phyloP scores from a whole-genome alignment of 805 yeast species.

The Nakazawaea anatomiae region DNA sequence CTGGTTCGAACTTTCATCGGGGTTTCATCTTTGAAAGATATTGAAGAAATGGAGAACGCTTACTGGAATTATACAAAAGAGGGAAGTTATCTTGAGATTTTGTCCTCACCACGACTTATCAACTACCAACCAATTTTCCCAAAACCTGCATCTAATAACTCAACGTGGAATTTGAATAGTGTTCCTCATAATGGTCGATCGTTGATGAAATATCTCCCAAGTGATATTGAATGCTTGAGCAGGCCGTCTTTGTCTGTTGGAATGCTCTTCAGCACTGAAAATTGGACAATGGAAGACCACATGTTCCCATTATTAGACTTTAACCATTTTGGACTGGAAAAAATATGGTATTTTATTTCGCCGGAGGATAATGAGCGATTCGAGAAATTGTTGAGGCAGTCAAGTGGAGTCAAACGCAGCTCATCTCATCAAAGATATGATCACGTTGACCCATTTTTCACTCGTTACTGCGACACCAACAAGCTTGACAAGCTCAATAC shows the following conservation, averaged over 20 bases:
- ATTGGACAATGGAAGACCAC: conserved; percentile 61
- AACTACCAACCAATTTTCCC: neutral
- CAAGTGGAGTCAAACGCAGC: neutral
- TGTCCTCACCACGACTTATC: neutral
- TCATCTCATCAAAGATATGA: neutral
- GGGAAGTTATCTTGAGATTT: neutral
- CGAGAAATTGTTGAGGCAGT: conserved; percentile 32
- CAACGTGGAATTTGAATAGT: conserved; percentile 54
- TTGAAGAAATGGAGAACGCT: neutral
- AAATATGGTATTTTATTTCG: conserved; percentile 59
- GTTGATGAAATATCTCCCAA: conserved; percentile 36
- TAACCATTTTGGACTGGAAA: conserved; percentile 48
- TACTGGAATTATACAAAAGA: neutral
- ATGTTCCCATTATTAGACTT: conserved; percentile 48
- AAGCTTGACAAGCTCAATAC: conserved; percentile 23
- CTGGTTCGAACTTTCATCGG: neutral
- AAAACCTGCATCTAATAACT: conserved; percentile 17
- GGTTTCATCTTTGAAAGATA: neutral
- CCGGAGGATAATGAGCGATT: conserved; percentile 47
- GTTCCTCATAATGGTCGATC: conserved; percentile 45
- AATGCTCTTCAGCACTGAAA: conserved; percentile 46
- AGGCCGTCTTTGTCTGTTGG: conserved; percentile 43
- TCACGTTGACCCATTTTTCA: conserved; percentile 3
- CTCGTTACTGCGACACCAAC: conserved; percentile 1
- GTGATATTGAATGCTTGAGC: conserved; percentile 33